Base-by-base conservation (phyloP, 352 stramenopile species). In the Phytophthora constricta region DNA sequence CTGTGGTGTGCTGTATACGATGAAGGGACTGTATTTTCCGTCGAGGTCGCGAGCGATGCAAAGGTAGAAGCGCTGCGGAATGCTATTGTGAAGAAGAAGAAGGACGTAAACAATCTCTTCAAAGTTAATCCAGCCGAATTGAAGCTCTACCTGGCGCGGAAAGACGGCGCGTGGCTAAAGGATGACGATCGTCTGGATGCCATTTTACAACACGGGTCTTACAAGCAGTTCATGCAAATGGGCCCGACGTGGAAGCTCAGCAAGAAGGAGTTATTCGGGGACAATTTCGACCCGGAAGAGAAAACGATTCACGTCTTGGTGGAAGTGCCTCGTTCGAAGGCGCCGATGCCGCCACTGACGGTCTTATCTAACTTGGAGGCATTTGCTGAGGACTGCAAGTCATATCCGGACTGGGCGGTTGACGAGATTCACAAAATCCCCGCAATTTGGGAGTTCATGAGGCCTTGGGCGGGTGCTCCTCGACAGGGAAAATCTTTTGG, bases 81-180 rank as follows among this genome's bases (percentile, higher is more conserved):
- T 46, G 52, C 61, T 25, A 69, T 62, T 37, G 43, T 46, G 10
- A 46, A 42, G 17, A 43, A 51, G n/a, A 39, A 62, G n/a, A 34
- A 58, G 10, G 16, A 42, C 26, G 27, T 39, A 34, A 48, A 42
- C 3, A 9, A 43, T 13, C 41, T 20, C 5, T 43, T 31, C 37
- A 46, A 33, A 17, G 5, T 58, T 28, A 13, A 26, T 7, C 7
- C 56, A 17, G 22, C 9, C 22, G 16, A 10, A 23, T 42, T 62
- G 49, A 63, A 22, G 33, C 53, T 72, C 14, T 72, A 62, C 42
- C 58, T 72, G 64, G 56, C 64, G 25, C 19, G 50, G 63, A 72
- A 62, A n/a, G 47, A 63, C 23, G 31, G 43, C 46, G 48, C n/a
- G 28, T 72, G 63, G 63, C 22, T 72, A 8, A 53, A 62, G 51